phyloP scores from a whole-genome alignment of 768 basidiomycete species.

The Podaxis sp. region DNA sequence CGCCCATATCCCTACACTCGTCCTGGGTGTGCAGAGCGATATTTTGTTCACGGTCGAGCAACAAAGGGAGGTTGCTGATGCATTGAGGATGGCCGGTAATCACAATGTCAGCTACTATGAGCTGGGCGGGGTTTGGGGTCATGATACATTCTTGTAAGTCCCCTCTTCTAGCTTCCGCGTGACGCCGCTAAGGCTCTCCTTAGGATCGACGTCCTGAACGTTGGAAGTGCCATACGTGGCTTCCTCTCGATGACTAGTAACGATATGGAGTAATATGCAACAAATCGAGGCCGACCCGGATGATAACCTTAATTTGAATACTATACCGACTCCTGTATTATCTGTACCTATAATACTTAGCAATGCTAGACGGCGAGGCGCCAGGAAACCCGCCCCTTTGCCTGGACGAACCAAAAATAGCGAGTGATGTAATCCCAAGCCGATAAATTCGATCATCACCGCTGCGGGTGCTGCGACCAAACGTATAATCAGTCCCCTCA shows the following conservation, averaged over 20 bases:
- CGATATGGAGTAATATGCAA: background rate
- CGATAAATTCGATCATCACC: background rate
- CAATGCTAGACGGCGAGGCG: too few species aligned
- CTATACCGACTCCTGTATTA: background rate
- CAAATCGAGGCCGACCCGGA: background rate
- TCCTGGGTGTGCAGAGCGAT: conserved; percentile 95
- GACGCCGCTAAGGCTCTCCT: conserved; percentile 5
- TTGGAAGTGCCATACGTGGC: conserved; percentile 88
- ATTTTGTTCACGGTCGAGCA: conserved; percentile 97
- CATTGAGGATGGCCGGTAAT: conserved; percentile 88
- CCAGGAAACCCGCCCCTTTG: too few species aligned
- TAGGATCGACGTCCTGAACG: conserved; percentile 83
- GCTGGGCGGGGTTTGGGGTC: conserved; percentile 98
- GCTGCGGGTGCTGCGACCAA: background rate
- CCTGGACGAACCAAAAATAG: background rate
- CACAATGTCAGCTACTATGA: conserved; percentile 91
- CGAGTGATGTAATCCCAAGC: conserved; percentile 4
- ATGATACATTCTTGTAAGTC: conserved; percentile 92
- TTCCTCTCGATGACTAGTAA: conserved; percentile 59
- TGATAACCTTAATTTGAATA: background rate
- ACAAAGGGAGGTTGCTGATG: conserved; percentile 92
- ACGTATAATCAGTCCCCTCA: background rate
- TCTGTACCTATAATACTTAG: background rate
- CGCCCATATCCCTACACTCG: conserved; percentile 71
- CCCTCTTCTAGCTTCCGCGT: background rate